Evolutionary conservation across 805 yeast species (phyloP).

Genomic region (Lipomyces oligophaga): DNA sequence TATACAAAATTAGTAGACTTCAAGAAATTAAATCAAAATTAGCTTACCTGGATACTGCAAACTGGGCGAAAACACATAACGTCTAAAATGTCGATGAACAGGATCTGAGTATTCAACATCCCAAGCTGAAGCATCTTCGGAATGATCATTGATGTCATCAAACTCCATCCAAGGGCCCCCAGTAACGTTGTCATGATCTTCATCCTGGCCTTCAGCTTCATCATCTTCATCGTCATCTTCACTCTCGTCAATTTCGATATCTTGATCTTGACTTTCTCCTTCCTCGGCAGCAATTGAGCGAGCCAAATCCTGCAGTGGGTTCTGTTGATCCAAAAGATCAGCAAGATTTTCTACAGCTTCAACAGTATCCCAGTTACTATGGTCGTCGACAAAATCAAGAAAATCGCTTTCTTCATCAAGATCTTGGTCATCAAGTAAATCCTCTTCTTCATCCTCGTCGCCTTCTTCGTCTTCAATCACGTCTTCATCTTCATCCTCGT

Average conservation of each 20-base stretch:
- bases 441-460: slow-evolving; percentile 33
- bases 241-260: slow-evolving; percentile 33
- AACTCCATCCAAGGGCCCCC: no score
- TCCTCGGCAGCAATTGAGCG: slow-evolving; percentile 25
- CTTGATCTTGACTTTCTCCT: slow-evolving; percentile 19
- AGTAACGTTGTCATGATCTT: no score
- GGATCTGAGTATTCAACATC: no score
- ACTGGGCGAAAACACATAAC: slow-evolving; percentile 2
- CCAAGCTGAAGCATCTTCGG: no score
- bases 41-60: slow-evolving; percentile 6
- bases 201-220: slow-evolving; percentile 27
- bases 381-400: slow-evolving; percentile 10
- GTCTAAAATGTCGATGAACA: no score
- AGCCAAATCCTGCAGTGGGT: slow-evolving; percentile 30
- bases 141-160: slow-evolving; percentile 21
- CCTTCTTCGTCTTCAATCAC: slow-evolving; percentile 28
- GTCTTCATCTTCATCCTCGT: slow-evolving; percentile 33
- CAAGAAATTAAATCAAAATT: neutral
- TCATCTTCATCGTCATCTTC: slow-evolving; percentile 37
- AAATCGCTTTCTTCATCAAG: slow-evolving; percentile 17
- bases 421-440: slow-evolving; percentile 28
- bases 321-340: slow-evolving; percentile 27
- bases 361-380: neutral
- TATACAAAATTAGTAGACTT: neutral
- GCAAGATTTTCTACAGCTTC: slow-evolving; percentile 6